Base-by-base conservation (phyloP, 345 rosid species). In the Erodium maritimum region DNA sequence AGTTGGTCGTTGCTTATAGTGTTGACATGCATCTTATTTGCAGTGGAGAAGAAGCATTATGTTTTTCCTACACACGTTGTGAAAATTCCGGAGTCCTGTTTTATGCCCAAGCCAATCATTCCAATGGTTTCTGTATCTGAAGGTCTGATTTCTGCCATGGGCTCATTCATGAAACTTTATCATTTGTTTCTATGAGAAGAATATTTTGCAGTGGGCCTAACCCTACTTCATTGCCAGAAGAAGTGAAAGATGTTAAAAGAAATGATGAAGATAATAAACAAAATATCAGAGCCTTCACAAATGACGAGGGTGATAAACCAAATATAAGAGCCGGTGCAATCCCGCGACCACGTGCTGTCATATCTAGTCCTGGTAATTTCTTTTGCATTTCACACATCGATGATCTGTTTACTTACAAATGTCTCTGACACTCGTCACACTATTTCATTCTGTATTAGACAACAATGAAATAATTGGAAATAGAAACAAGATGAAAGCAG, bases 341-440 rank as follows among this genome's bases (percentile, higher is more conserved):
- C 58, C 78, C 66, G 8, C 91, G 84, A 11, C 91, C 88, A 11
- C 83, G 91, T 46, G 91, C 91, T 63, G 81, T 85, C 52, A 21
- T 82, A 57, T 85, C 91, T 21, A 85, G 91, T 69, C 88, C 84
- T 19, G 80, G 91, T 82, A 71, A 69, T 53, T 17, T 9, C 22
- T 55, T 19, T 23, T 10, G 5, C 16, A 8, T 20, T 55, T 54
- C 13, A 20, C 20, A 8, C 56, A 6, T 54, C 12, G 17, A 10
- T 54, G 21, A 16, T 54, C 23, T 19, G 8, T 55, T 14, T 33
- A 33, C 42, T 0, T 18, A 0, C 52, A 37, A 17, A 5, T 8
- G 18, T 6, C 13, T 33, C 18, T 10, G 37, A 17, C 17, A 58
- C 58, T 56, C 17, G 54, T 29, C 17, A 23, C 52, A 55, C 52